These are phyloP conservation scores for Candida silvicultrix DNA, from an alignment of 805 yeast species.

Conservation along the genomic window DNA sequence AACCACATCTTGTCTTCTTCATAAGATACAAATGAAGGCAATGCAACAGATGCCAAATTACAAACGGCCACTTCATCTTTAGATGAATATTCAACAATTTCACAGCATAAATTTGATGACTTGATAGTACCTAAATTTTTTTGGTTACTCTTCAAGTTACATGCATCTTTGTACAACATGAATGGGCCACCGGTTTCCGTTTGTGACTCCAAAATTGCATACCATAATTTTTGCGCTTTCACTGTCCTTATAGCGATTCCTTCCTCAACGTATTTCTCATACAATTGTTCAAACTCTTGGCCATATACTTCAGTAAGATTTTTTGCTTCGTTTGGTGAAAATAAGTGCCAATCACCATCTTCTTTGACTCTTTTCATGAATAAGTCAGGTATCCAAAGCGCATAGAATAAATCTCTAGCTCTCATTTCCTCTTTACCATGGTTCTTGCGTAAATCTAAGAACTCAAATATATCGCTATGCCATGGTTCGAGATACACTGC, in stretches of 20 bases:
- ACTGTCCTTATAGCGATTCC: conserved; percentile 60
- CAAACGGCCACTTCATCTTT: conserved; percentile 93
- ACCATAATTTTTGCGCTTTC: conserved; percentile 92
- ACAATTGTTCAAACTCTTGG: conserved; percentile 69
- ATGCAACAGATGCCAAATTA: conserved; percentile 85
- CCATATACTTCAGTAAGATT: conserved; percentile 84
- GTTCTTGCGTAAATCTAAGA: conserved; percentile 82
- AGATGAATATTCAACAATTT: conserved; percentile 86
- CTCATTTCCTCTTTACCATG: conserved; percentile 94
- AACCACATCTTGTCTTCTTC: conserved; percentile 42
- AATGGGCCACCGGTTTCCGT: conserved; percentile 97
- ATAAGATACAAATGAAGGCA: conserved; percentile 70
- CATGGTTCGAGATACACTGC: conserved; percentile 95
- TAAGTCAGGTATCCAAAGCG: conserved; percentile 91
- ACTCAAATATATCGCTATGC: conserved; percentile 90
- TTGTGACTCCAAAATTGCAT: conserved; percentile 84
- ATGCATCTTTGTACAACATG: conserved; percentile 89
- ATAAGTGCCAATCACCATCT: conserved; percentile 79
- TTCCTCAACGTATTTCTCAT: conserved; percentile 65
- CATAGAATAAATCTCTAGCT: conserved; percentile 91
- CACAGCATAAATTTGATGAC: conserved; percentile 93
- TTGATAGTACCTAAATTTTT: conserved; percentile 89
- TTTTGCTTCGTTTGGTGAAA: conserved; percentile 86
- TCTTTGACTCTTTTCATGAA: conserved; percentile 87
- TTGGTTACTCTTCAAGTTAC: conserved; percentile 85